Base-by-base conservation (phyloP, 805 yeast genomes). In the Candida pini region DNA sequence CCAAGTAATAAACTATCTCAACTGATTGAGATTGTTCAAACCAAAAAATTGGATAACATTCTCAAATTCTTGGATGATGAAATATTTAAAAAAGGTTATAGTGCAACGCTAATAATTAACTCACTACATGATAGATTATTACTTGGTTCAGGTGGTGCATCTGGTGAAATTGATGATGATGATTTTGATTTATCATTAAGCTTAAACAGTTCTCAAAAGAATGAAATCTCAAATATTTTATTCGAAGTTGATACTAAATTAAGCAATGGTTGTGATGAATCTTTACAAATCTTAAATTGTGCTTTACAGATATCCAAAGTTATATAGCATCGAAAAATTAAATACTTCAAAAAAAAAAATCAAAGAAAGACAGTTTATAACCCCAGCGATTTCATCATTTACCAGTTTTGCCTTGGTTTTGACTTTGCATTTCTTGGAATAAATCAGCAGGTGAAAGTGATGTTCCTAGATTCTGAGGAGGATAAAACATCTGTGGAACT, bases 251-350 rank as follows among this genome's bases (percentile, higher is more conserved):
- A 90, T 56, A 71, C 75, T 32, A 71, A 78, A 34, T 64, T 90
- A 35, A 71, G 78, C 35, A 86, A 78, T 51, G 98, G 98, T 12
- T 76, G 95, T 4, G 94, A 88, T 49, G 98, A 90, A 55, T 86
- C 83, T 39, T 63, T 90, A 19, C 95, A 85, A 48, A 51, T 92
- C 16, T 67, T 90, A 45, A 82, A 84, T 47, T 65, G 87, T 45
- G 48, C 76, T 20, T 50, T 72, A 9, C 67, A 74, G 43, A 60
- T 80, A n/a, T 67, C 81, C 4, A 58, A 62, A 36, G 44, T 60
- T 21, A 46, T 64, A 28, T 53, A 45, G 35, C 14, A 15, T 13
- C 16, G 10, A 19, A 13, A 28, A 19, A 33, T 26, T 23, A 33
- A 18, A 20, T 22, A 12, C 13, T 12, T 5, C 4, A 5, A 12